phyloP scores from a whole-genome alignment of 306 rosid genomes.

The Medicago ruthenica region DNA sequence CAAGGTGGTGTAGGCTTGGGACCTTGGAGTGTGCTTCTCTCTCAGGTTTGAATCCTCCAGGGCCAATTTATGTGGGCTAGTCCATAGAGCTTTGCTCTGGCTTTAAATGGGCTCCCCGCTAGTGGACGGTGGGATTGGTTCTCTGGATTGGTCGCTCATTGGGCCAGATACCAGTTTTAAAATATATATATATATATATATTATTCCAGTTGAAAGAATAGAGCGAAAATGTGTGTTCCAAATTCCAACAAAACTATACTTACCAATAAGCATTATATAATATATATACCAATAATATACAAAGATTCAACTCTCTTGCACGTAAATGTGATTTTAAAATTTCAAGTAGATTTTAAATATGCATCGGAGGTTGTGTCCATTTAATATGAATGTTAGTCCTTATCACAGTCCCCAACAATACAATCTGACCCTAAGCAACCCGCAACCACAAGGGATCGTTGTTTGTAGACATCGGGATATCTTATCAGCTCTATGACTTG shows the following conservation, averaged over 20 bases:
- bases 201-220: not conserved
- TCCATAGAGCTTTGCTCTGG: too few relatives aligned
- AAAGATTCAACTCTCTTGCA: not conserved
- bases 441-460: constrained; percentile 4
- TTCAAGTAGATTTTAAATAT: not conserved
- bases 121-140: too few relatives aligned
- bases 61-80: too few relatives aligned
- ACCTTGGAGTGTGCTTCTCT: too few relatives aligned
- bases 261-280: not conserved
- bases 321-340: not conserved
- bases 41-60: too few relatives aligned
- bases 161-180: too few relatives aligned
- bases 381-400: not conserved
- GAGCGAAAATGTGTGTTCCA: not conserved
- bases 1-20: too few relatives aligned
- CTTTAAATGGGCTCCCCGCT: too few relatives aligned
- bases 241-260: not conserved
- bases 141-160: too few relatives aligned
- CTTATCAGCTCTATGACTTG: constrained; percentile 3
- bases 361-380: not conserved
- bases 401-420: not conserved
- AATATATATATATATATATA: too few relatives aligned
- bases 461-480: not conserved
- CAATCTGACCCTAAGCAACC: not conserved
- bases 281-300: not conserved